Percentiles rank a stretch among this genome's conserved stretches.
These are phyloP conservation scores for Tylopilus intermedius DNA, from an alignment of 768 basidiomycete species.

Conservation along the genomic window DNA sequence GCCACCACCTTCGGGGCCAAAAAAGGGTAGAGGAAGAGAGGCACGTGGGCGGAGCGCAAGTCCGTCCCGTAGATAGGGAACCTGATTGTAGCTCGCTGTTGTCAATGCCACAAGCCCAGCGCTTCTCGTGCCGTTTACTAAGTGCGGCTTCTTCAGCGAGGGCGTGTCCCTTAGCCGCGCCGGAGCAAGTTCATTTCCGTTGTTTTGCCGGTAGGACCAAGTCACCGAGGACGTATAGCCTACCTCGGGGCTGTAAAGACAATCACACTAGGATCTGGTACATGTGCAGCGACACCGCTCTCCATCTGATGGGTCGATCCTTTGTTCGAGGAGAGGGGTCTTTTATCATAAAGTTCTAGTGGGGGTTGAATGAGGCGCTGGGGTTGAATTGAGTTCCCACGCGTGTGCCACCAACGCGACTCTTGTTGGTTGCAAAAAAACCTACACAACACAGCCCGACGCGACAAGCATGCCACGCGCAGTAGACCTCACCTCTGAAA, in stretches of 20 bases:
- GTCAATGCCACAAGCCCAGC: background rate
- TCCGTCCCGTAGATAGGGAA: slow-evolving; percentile 53
- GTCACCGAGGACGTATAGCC: background rate
- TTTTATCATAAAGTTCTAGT: too few species aligned
- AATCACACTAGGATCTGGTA: background rate
- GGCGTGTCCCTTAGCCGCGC: background rate
- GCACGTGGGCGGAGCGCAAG: slow-evolving; percentile 72
- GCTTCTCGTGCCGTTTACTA: background rate
- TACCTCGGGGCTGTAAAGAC: background rate
- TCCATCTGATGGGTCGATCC: too few species aligned
- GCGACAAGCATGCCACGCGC: slow-evolving; percentile 24
- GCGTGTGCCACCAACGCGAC: slow-evolving; percentile 23
- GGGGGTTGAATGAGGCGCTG: slow-evolving; percentile 5
- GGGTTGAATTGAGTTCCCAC: slow-evolving; percentile 18
- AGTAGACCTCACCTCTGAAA: slow-evolving; percentile 24
- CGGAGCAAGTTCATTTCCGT: slow-evolving; percentile 11
- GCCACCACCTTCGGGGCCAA: slow-evolving; percentile 76
- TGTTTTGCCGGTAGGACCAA: slow-evolving; percentile 7
- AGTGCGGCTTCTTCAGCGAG: too few species aligned
- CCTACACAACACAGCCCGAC: slow-evolving; percentile 8
- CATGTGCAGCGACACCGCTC: background rate
- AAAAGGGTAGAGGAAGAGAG: slow-evolving; percentile 66
- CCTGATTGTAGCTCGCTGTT: slow-evolving; percentile 2
- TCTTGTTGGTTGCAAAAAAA: slow-evolving; percentile 6
- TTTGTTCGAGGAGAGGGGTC: background rate